Percentiles rank a stretch among this genome's conserved stretches.
Conservation (phyloP, 805 yeast species). For the Zygotorulaspora sp. region DNA sequence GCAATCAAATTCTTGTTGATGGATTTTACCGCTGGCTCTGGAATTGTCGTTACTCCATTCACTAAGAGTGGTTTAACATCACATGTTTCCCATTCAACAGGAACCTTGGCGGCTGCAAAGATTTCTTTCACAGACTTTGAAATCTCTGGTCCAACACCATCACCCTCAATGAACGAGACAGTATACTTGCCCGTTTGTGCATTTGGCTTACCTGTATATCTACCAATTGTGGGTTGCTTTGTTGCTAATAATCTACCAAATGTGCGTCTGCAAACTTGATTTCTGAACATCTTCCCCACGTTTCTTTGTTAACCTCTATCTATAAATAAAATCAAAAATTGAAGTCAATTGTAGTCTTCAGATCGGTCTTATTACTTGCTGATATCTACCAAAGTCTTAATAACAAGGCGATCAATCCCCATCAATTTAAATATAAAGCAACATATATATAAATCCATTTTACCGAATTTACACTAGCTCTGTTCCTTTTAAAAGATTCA, state of each 20-base stretch:
- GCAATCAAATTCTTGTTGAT: constrained; percentile 93
- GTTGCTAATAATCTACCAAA: constrained; percentile 23
- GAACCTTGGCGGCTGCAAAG: constrained; percentile 90
- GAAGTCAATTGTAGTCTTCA: not conserved
- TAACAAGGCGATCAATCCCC: not conserved
- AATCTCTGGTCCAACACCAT: constrained; percentile 96
- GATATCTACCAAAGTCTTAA: not conserved
- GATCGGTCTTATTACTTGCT: not conserved
- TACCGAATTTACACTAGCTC: too few species aligned
- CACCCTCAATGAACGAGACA: constrained; percentile 97
- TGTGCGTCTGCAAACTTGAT: constrained; percentile 20
- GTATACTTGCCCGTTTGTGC: constrained; percentile 75
- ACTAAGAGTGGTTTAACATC: constrained; percentile 92
- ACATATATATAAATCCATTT: not conserved
- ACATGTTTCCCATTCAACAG: constrained; percentile 95
- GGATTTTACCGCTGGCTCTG: constrained; percentile 85
- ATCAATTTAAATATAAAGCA: not conserved
- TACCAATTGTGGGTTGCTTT: constrained; percentile 34
- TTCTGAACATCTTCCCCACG: constrained; percentile 18
- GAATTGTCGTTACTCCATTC: constrained; percentile 90
- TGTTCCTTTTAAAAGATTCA: constrained; percentile 1
- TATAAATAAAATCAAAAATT: not conserved
- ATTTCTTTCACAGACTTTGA: constrained; percentile 90
- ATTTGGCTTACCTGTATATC: constrained; percentile 33
- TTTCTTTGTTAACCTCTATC: not conserved